Evolutionary conservation across 257 asterid species (phyloP).

Genomic region (Fraxinus pennsylvanica): DNA sequence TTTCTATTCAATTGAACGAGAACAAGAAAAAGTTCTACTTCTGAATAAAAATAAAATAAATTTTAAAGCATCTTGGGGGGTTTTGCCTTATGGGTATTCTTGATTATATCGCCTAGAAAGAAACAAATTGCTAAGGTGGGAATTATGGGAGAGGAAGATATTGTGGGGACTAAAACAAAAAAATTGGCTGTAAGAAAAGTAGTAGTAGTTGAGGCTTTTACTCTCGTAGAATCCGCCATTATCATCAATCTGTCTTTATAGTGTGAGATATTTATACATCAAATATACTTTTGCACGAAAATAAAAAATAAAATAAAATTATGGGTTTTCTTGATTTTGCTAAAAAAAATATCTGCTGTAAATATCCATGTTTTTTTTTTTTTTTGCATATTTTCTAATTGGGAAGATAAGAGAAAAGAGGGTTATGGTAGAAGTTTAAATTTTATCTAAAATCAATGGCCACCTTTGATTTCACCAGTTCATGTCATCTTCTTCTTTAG

Average conservation of each 20-base stretch:
- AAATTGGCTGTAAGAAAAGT: conserved; percentile 27
- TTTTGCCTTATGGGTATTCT: conserved; percentile 13
- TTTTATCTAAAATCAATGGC: not conserved
- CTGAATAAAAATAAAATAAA: conserved; percentile 1
- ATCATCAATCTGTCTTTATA: conserved; percentile 36
- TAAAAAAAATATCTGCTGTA: conserved; percentile 16
- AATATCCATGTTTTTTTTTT: not conserved
- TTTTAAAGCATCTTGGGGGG: not conserved
- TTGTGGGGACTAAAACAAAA: conserved; percentile 30
- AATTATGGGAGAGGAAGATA: conserved; percentile 21
- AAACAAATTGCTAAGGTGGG: conserved; percentile 24
- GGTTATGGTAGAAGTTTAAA: not conserved
- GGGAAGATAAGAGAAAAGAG: conserved; percentile 6
- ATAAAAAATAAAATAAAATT: conserved; percentile 19
- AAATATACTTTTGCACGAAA: not conserved
- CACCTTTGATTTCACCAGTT: conserved; percentile 3
- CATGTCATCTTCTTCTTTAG: conserved; percentile 6
- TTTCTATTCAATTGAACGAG: conserved; percentile 3
- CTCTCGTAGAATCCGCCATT: conserved; percentile 73
- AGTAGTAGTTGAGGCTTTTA: conserved; percentile 26
- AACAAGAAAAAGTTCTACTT: not conserved
- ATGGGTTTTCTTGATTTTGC: conserved; percentile 33
- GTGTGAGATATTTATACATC: conserved; percentile 19
- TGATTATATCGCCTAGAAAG: conserved; percentile 27
- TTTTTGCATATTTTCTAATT: not conserved